Base-by-base conservation (phyloP, 495 filamentous ascomycete species). In the Neurospora tetrasperma region DNA sequence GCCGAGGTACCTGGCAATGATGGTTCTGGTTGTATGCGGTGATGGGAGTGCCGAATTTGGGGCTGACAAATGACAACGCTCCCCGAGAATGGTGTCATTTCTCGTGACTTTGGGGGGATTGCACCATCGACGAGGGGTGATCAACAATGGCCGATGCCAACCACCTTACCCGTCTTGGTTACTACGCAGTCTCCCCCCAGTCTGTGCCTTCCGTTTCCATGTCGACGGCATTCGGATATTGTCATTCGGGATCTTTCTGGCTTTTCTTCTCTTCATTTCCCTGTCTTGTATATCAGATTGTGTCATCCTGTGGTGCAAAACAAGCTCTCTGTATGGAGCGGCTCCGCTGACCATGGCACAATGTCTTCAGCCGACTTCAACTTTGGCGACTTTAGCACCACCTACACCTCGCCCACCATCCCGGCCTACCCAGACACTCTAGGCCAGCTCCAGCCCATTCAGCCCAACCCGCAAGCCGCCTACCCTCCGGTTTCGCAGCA, bases 291-390 rank as follows among this genome's bases (percentile, higher is more conserved):
- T 74, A 72, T 78, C 71, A 72, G 73, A 70, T 74, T 73, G 72
- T 79, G 78, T 76, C 76, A 69, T 78, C 74, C 76, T 78, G 73
- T 75, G 75, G 69, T 54, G 44, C n/a, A 31, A 27, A 23, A 38
- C 27, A 16, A 73, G 18, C 46, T 43, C 59, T 69, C 18, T 66
- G 18, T 66, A 66, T 69, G 71, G 59, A 35, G 11, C 20, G 59
- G 38, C 62, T 69, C 16, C 35, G 78, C 79, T 80, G 76, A 80
- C 78, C 78, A 82, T 83, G 81, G 79, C 79, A 82, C 79, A 72
- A 85, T 85, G 83, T 79, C 83, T 82, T 79, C 83, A 86, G 84
- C 82, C 78, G 83, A 86, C 73, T 86, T 84, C 71, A 82, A 80
- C 78, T 83, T 84, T 72, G 79, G 82, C 71, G 84, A 85, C 66